Percentiles rank a stretch among this genome's conserved stretches.
These are phyloP conservation scores for Fusarium tupiense DNA, from an alignment of 2,329 filamentous ascomycete genomes.

Conservation along the genomic window DNA sequence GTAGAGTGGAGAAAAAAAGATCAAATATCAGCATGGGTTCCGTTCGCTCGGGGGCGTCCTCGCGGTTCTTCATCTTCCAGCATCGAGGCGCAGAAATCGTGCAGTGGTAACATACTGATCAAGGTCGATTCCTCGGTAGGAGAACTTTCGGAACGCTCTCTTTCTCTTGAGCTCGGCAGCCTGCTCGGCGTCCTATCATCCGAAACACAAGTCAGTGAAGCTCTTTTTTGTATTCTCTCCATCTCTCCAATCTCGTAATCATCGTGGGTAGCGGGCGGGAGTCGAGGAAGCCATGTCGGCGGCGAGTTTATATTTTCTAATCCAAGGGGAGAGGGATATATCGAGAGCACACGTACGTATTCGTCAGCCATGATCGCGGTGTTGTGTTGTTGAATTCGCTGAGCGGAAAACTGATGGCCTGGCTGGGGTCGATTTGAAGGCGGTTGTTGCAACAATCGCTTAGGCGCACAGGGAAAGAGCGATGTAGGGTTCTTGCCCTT, in stretches of 20 bases:
- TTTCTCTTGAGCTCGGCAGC: slow-evolving; percentile 99
- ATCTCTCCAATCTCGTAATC: background rate
- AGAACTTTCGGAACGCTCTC: slow-evolving; percentile 99
- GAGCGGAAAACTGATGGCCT: slow-evolving; percentile 55
- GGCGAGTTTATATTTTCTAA: slow-evolving; percentile 15
- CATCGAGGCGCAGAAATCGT: slow-evolving; percentile 42
- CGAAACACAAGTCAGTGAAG: slow-evolving; percentile 45
- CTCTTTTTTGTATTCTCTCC: slow-evolving; percentile 11
- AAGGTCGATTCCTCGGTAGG: slow-evolving; percentile 99
- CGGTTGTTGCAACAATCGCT: slow-evolving; percentile 26
- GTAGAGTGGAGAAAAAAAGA: slow-evolving; percentile 36
- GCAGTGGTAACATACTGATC: slow-evolving; percentile 80
- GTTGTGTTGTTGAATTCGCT: slow-evolving; percentile 56
- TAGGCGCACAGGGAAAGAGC: background rate
- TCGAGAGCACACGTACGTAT: slow-evolving; percentile 74
- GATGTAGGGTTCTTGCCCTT: slow-evolving; percentile 54
- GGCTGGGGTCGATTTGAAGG: slow-evolving; percentile 49
- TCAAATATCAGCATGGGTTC: slow-evolving; percentile 35
- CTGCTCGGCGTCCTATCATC: slow-evolving; percentile 87
- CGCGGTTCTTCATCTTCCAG: slow-evolving; percentile 16
- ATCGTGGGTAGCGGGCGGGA: slow-evolving; percentile 18
- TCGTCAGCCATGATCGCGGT: slow-evolving; percentile 84
- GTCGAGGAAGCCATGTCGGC: slow-evolving; percentile 35
- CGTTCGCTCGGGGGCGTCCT: slow-evolving; percentile 6
- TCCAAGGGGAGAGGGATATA: slow-evolving; percentile 3